These are phyloP conservation scores for Smallanthus sonchifolius DNA, from an alignment of 129 eudicot genomes.

Conservation along the genomic window DNA sequence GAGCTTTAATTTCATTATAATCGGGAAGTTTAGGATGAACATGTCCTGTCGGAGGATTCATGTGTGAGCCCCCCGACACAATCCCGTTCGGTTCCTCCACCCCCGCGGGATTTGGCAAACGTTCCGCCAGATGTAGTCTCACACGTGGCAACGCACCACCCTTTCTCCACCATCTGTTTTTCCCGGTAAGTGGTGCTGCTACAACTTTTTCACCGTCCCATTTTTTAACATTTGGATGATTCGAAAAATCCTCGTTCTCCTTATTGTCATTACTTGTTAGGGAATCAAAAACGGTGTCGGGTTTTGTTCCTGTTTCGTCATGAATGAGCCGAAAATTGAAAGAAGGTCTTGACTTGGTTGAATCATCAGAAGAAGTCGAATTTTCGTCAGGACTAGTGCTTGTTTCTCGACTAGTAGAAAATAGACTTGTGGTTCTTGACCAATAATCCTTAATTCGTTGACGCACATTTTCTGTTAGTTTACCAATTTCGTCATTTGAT, in stretches of 20 bases:
- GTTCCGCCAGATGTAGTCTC: slow-evolving; percentile 34
- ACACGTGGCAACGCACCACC: slow-evolving; percentile 10
- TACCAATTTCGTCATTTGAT: slow-evolving; percentile 10
- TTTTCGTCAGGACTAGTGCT: slow-evolving; percentile 15
- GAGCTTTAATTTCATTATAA: slow-evolving; percentile 54
- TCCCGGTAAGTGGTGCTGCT: neutral
- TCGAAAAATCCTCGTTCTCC: slow-evolving; percentile 31
- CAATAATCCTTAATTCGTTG: slow-evolving; percentile 11
- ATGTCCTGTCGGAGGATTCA: slow-evolving; percentile 11
- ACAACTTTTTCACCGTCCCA: neutral
- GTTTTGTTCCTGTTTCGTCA: neutral
- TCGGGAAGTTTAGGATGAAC: slow-evolving; percentile 72
- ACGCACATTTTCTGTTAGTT: slow-evolving; percentile 19
- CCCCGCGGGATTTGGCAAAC: slow-evolving; percentile 5
- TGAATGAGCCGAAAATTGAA: slow-evolving; percentile 22
- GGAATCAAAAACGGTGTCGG: neutral
- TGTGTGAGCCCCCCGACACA: slow-evolving; percentile 21
- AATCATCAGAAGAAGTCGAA: slow-evolving; percentile 31
- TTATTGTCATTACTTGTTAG: neutral
- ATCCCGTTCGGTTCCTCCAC: slow-evolving; percentile 23
- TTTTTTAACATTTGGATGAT: neutral
- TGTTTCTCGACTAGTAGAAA: slow-evolving; percentile 21
- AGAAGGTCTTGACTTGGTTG: slow-evolving; percentile 25
- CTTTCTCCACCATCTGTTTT: slow-evolving; percentile 12
- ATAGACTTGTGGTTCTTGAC: slow-evolving; percentile 23